Percentiles rank a stretch among this genome's conserved stretches.
Conservation (phyloP, 257 asterid species). For the Striga asiatica region DNA sequence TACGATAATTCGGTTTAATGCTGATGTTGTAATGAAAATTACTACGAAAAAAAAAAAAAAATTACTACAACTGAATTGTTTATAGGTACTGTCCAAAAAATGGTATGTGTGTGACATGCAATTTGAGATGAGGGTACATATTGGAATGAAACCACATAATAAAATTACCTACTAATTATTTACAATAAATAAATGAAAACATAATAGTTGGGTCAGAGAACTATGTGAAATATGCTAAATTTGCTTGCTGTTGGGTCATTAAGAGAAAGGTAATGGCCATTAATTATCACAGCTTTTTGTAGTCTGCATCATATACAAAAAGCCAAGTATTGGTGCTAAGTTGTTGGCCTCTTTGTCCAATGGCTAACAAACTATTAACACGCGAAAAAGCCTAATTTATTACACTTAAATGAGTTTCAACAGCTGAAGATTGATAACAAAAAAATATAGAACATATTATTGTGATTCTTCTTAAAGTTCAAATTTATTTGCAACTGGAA, state of each 20-base stretch:
- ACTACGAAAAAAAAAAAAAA: too few species aligned
- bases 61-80: too few species aligned
- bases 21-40: too few species aligned
- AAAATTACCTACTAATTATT: too few species aligned
- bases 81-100: too few species aligned
- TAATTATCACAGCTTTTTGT: background rate
- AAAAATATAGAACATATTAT: background rate
- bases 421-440: background rate
- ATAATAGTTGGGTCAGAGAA: too few species aligned
- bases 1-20: too few species aligned
- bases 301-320: background rate
- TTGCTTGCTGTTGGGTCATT: background rate
- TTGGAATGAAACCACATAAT: too few species aligned
- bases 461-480: background rate
- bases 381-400: background rate
- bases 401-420: background rate
- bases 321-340: background rate
- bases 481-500: background rate
- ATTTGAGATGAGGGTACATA: too few species aligned
- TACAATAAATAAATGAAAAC: too few species aligned
- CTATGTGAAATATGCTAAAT: too few species aligned
- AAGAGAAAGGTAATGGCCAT: background rate
- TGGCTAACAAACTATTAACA: background rate
- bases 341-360: background rate
- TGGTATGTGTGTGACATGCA: too few species aligned